Base-by-base conservation (phyloP, 768 basidiomycete species). In the Leccinum sublutescens region DNA sequence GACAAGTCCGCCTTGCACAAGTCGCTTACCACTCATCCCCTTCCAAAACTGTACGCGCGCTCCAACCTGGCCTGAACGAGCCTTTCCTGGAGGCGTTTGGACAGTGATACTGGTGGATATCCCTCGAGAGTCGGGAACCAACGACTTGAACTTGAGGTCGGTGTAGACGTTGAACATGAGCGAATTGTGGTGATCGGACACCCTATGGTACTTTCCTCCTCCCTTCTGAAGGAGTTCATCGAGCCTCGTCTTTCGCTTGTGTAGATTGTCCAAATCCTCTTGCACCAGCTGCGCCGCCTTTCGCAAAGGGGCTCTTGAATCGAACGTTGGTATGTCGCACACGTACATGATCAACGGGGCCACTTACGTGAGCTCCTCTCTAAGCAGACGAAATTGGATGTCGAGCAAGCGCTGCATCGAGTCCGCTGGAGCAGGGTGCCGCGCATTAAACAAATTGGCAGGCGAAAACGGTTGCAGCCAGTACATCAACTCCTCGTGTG, bases 341-440 rank as follows among this genome's bases (percentile, higher is more conserved):
- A 33, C 17, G 15, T 3, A 33, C 15, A 21, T 0, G 45, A 40
- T 7, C 47, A 49, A 49, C 4, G 2, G 2, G n/a, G 9, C 12
- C 6, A 67, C 82, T 23, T 64, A 87, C 83, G 80, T 87, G 17
- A 88, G 72, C 57, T 92, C 90, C 62, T 91, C 90, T 38, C 90
- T 77, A 36, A 92, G 73, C 0, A 91, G 77, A 36, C 90, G 82
- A 69, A 88, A 92, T 62, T 92, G 88, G 4, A 87, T 81, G 58
- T 93, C 91, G 11, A 91, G 73, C 21, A 86, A 74, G 8, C 85
- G 76, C 56, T 87, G 79, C 82, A 91, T 89, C 23, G 82, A 83
- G 17, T 79, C 78, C 3, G 71, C 61, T 0, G 82, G 82, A 12
- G 80, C 78, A 56, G 80, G 87, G 64, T 89, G 88, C 0, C 87